phyloP scores from a whole-genome alignment of 345 rosid species.

The Gynandropsis gynandra region DNA sequence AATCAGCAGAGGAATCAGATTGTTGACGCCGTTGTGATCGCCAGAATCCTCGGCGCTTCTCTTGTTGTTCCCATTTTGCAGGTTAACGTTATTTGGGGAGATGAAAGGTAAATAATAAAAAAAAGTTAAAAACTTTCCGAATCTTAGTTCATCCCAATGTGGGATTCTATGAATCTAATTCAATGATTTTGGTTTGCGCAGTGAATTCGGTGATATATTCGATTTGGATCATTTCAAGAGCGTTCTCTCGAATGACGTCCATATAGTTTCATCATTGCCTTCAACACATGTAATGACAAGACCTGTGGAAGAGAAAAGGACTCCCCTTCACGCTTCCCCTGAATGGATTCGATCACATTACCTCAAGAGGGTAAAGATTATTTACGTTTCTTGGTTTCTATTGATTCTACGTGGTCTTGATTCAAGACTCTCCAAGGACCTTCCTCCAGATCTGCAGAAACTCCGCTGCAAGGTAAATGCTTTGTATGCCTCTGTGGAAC shows the following conservation, averaged over 20 bases:
- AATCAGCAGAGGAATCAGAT: slow-evolving; percentile 98
- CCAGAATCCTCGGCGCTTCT: slow-evolving; percentile 95
- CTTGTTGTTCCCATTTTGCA: slow-evolving; percentile 91
- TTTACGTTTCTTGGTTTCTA: too few relatives aligned
- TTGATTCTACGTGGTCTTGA: slow-evolving; percentile 89
- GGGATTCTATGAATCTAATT: too few relatives aligned
- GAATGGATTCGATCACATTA: slow-evolving; percentile 95
- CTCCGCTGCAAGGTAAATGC: slow-evolving; percentile 75
- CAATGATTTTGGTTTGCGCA: slow-evolving; percentile 33
- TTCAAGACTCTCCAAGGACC: slow-evolving; percentile 90
- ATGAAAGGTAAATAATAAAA: slow-evolving; percentile 65
- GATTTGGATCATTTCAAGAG: slow-evolving; percentile 92
- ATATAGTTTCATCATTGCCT: slow-evolving; percentile 82
- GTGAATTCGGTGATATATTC: slow-evolving; percentile 94
- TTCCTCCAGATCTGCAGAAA: slow-evolving; percentile 93
- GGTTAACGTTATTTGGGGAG: slow-evolving; percentile 98
- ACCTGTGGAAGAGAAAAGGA: slow-evolving; percentile 84
- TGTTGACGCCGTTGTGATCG: slow-evolving; percentile 95
- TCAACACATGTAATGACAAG: slow-evolving; percentile 92
- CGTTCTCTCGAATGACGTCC: slow-evolving; percentile 74
- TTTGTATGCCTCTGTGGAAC: not conserved
- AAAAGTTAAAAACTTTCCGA: not conserved
- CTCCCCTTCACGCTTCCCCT: slow-evolving; percentile 88
- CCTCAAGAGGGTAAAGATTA: slow-evolving; percentile 59
- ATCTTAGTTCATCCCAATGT: too few relatives aligned